Conservation (phyloP, 768 basidiomycete species). For the Paxillus involutus region DNA sequence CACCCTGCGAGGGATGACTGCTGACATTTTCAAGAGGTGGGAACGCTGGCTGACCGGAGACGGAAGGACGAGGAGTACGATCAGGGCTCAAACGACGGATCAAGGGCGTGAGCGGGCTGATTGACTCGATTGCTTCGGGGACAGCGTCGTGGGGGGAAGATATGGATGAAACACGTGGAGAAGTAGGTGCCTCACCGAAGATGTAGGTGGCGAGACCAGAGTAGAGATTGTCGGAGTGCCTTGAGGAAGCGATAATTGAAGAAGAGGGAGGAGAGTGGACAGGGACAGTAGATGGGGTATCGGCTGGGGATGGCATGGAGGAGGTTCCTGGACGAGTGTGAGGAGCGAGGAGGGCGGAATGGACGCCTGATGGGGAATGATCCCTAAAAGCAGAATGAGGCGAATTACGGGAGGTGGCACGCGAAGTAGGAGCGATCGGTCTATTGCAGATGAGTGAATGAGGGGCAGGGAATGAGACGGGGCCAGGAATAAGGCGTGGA, state of each 20-base stretch:
- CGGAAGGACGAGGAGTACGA: conserved; percentile 46
- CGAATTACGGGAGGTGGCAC: neutral
- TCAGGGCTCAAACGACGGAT: conserved; percentile 31
- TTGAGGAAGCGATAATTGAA: neutral
- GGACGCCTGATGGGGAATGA: neutral
- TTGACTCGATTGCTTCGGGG: conserved; percentile 22
- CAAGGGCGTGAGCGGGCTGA: conserved; percentile 39
- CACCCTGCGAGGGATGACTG: conserved; percentile 35
- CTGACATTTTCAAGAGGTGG: conserved; percentile 15
- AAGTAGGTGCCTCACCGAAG: conserved; percentile 36
- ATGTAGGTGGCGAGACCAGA: conserved; percentile 41
- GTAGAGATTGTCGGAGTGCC: conserved; percentile 33
- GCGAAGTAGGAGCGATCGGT: neutral
- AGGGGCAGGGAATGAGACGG: neutral
- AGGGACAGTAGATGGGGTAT: neutral
- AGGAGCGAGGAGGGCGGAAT: neutral
- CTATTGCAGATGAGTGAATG: neutral
- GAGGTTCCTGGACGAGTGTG: neutral
- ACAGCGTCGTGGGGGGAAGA: conserved; percentile 7
- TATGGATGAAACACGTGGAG: conserved; percentile 19
- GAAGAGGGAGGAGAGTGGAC: neutral
- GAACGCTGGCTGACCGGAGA: conserved; percentile 24
- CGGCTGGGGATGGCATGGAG: neutral
- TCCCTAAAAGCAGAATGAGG: neutral
- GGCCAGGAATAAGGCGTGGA: neutral